Conservation (phyloP, 2,329 filamentous ascomycete genomes). For the Cytospora mali region DNA sequence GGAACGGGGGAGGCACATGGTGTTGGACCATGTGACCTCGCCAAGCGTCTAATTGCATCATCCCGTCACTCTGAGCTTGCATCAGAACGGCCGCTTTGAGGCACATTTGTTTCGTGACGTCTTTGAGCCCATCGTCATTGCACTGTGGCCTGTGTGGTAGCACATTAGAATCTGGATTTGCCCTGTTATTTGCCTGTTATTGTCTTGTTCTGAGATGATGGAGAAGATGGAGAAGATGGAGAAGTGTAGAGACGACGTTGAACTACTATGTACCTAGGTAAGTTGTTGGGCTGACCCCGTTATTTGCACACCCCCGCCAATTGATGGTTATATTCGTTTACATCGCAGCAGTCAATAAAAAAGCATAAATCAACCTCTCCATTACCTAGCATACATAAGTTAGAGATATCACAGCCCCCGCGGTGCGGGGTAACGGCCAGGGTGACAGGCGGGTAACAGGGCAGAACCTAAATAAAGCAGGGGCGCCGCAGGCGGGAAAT, state of each 20-base stretch:
- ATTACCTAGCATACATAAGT: too few relatives aligned
- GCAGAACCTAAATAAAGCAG: too few relatives aligned
- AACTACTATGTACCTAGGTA: too few relatives aligned
- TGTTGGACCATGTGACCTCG: background rate
- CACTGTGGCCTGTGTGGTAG: background rate
- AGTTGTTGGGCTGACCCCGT: background rate
- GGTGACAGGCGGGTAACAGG: too few relatives aligned
- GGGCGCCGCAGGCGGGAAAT: too few relatives aligned
- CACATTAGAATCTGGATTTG: too few relatives aligned
- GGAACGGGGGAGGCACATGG: background rate
- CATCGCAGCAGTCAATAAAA: background rate
- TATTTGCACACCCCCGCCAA: background rate
- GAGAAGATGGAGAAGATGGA: too few relatives aligned
- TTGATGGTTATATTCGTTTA: background rate
- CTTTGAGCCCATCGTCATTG: background rate
- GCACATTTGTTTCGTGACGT: background rate
- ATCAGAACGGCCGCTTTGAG: conserved; percentile 2
- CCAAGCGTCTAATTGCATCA: conserved; percentile 17
- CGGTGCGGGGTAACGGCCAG: too few relatives aligned
- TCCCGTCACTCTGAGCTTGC: conserved; percentile 4
- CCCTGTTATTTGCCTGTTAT: too few relatives aligned
- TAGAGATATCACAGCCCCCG: too few relatives aligned
- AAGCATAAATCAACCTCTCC: background rate
- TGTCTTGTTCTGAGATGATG: too few relatives aligned
- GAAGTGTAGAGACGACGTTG: conserved; percentile 17